Evolutionary conservation across 2,329 filamentous ascomycete genomes (phyloP), one percentile per base, ranked within the genome.

Genomic region (Chaetomium sp.): DNA sequence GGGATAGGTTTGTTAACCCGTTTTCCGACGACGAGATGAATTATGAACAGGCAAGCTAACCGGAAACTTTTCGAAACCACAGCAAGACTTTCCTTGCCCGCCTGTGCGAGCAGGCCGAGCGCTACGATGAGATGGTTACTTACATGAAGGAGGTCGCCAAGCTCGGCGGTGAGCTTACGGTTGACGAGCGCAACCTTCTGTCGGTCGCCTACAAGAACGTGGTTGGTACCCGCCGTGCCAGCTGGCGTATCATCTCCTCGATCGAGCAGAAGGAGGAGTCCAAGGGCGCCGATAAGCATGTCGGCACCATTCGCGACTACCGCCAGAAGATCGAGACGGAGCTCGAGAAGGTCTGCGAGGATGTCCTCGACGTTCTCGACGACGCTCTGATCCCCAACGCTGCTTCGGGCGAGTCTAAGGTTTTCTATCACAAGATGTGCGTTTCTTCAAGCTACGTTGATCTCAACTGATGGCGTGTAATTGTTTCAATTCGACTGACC

Each of bases 91-190:
- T 97, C 85, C 90, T 97, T 76, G 94, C 94, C 77, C 87, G 94
- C 81, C 91, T 99, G 74, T 97, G 94, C 84, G 94, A 97, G 89
- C 94, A 99, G 86, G 94, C 94, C 74, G 94, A 97, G 85, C 92
- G 92, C 74, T 99, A 99, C 80, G 92, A 99, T 92, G 94, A 97
- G 80, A 97, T 97, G 92, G 92, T 97, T 69, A 91, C 86, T 73
- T 96, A 92, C 82, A 97, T 97, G 94, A 97, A 97, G 89, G 91
- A 96, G 87, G 92, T 97, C 70, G 92, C 92, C 77, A 95, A 96
- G 80, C 74, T 86, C 67, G 83, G 81, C 66, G 81, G 82, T 69
- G 88, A 91, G 77, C 86, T 92, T 70, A 87, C 85, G 64, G 92
- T 97, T 68, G 92, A 97, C 76, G 94, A 99, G 86, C 90, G 92